Evolutionary conservation across 495 filamentous ascomycete genomes (phyloP).

Genomic region (Podospora didyma): DNA sequence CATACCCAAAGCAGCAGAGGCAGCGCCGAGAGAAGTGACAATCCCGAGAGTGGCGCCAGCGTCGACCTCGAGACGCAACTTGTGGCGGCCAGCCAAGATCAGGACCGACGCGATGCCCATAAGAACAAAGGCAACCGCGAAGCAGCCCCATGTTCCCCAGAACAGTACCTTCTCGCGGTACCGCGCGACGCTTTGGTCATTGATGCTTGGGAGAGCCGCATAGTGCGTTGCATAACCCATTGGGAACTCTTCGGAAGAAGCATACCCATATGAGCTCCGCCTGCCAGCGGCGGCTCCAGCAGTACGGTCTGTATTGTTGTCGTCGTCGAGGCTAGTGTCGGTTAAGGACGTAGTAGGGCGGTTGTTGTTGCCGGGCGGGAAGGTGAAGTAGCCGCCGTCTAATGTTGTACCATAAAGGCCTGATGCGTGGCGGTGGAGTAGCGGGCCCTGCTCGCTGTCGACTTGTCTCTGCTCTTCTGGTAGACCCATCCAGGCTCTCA

Average conservation of each 20-base stretch:
- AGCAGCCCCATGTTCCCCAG: conserved; percentile 40
- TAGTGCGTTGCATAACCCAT: conserved; percentile 39
- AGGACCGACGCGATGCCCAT: conserved; percentile 51
- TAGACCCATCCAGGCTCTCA: conserved; percentile 38
- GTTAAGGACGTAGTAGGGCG: conserved; percentile 16
- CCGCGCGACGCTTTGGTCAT: conserved; percentile 34
- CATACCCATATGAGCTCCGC: conserved; percentile 23
- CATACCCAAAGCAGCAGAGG: conserved; percentile 48
- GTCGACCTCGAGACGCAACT: conserved; percentile 54
- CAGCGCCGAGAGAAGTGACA: conserved; percentile 50
- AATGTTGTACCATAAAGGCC: conserved; percentile 9
- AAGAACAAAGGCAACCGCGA: conserved; percentile 46
- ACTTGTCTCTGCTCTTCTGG: not conserved
- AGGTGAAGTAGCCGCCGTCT: conserved; percentile 18
- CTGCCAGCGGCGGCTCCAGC: conserved; percentile 16
- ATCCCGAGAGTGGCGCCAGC: conserved; percentile 57
- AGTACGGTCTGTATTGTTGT: conserved; percentile 11
- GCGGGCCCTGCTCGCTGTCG: conserved; percentile 16
- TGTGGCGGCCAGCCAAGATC: conserved; percentile 49
- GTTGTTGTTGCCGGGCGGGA: conserved; percentile 3
- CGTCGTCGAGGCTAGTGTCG: conserved; percentile 24
- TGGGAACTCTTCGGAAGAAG: conserved; percentile 32
- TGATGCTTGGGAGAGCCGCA: conserved; percentile 38
- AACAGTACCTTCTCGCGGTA: conserved; percentile 46
- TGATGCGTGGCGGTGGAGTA: conserved; percentile 18